Conservation (phyloP, 2,329 filamentous ascomycete species). For the Laburnicola sp. region DNA sequence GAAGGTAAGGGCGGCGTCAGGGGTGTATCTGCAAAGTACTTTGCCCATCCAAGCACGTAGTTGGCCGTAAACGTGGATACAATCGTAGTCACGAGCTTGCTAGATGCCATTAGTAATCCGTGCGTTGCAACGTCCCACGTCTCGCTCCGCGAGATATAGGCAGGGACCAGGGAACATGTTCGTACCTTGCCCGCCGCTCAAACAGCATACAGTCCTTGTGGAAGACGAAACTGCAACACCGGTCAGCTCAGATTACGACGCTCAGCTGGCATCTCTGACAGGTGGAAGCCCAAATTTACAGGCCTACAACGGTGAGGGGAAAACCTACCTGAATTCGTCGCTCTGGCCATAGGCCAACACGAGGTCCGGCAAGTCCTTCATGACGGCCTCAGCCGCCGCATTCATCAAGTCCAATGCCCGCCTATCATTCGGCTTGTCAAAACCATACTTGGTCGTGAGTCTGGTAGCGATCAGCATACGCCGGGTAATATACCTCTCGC, state of each 20-base stretch:
- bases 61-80: conserved; percentile 92
- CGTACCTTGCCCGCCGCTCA: conserved; percentile 76
- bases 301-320: neutral
- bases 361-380: conserved; percentile 82
- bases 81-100: conserved; percentile 87
- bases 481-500: conserved; percentile 2
- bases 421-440: conserved; percentile 89
- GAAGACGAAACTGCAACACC: conserved; percentile 75
- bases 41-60: conserved; percentile 80
- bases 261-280: no score
- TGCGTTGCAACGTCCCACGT: neutral
- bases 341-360: conserved; percentile 89
- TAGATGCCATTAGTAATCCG: conserved; percentile 45
- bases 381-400: conserved; percentile 79
- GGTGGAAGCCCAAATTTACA: no score
- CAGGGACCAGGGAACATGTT: conserved; percentile 4
- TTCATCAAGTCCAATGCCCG: conserved; percentile 94
- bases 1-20: conserved; percentile 77
- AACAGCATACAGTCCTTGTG: conserved; percentile 82
- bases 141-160: neutral
- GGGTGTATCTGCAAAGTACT: conserved; percentile 70
- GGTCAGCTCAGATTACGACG: conserved; percentile 23
- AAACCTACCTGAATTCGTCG: conserved; percentile 80
- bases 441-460: conserved; percentile 79
- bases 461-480: conserved; percentile 49